Conservation (phyloP, 768 basidiomycete species). For the Lyophyllum semitale region DNA sequence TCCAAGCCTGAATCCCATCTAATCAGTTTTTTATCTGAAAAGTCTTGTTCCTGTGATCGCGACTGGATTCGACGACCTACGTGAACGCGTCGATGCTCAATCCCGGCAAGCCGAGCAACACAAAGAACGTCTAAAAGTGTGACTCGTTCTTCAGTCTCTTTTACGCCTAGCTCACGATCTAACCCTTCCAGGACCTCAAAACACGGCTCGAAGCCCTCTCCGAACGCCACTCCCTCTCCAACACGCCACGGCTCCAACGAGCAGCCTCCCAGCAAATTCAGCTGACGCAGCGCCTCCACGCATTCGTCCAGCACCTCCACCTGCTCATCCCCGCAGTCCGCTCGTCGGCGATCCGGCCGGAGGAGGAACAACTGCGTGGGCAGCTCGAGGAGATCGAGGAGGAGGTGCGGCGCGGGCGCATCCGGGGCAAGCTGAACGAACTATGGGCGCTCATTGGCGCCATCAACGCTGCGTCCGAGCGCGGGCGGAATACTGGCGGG, state of each 20-base stretch:
- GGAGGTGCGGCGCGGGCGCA: constrained; percentile 64
- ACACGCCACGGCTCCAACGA: constrained; percentile 65
- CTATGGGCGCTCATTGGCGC: constrained; percentile 85
- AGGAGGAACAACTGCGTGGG: constrained; percentile 76
- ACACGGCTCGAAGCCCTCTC: constrained; percentile 60
- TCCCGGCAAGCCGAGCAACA: constrained; percentile 64
- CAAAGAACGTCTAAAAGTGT: constrained; percentile 63
- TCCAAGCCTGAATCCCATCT: background rate
- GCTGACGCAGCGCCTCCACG: constrained; percentile 67
- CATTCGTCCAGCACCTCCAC: constrained; percentile 74
- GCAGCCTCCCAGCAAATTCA: constrained; percentile 67
- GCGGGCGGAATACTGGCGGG: constrained; percentile 41
- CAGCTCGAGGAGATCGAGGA: constrained; percentile 75
- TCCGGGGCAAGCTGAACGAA: constrained; percentile 77
- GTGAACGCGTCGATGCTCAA: constrained; percentile 78
- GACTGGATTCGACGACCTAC: constrained; percentile 79
- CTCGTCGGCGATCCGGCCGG: constrained; percentile 72
- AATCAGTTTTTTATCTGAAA: background rate
- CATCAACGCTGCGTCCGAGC: constrained; percentile 61
- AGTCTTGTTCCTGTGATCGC: constrained; percentile 83
- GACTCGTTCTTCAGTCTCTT: background rate
- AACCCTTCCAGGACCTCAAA: constrained; percentile 55
- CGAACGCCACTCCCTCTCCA: constrained; percentile 65
- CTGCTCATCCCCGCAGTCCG: constrained; percentile 77
- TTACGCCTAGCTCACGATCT: constrained; percentile 5